A percentile compares a stretch with the other conserved stretches of the same genome.
These are phyloP conservation scores for Geotrichum klebahnii DNA, from an alignment of 1,139 yeast genomes.

Conservation along the genomic window DNA sequence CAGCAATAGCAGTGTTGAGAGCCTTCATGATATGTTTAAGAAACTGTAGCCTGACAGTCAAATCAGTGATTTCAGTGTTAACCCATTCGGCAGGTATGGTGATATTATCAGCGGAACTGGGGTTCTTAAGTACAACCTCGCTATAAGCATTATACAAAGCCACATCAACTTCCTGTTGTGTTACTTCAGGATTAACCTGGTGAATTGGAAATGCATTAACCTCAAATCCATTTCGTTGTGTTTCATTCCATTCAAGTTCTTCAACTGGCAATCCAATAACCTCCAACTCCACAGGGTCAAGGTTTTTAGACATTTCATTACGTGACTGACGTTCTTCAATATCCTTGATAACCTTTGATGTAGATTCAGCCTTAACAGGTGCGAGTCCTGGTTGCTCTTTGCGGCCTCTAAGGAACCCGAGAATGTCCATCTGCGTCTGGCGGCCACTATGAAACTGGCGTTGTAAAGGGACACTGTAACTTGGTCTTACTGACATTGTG, in stretches of 20 bases:
- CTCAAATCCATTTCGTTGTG: conserved; percentile 14
- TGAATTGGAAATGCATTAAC: conserved; percentile 19
- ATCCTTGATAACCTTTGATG: conserved; percentile 16
- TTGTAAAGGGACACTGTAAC: background rate
- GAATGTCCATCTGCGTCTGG: conserved; percentile 3
- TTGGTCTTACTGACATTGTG: no score
- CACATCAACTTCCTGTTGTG: conserved; percentile 14
- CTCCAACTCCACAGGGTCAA: conserved; percentile 19
- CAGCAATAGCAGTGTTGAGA: conserved; percentile 66
- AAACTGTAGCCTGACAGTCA: conserved; percentile 49
- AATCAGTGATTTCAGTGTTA: conserved; percentile 10
- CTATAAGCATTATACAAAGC: conserved; percentile 11
- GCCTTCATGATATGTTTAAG: conserved; percentile 54
- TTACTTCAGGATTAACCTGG: conserved; percentile 10
- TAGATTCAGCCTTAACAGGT: conserved; percentile 11
- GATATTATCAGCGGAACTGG: background rate
- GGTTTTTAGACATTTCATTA: conserved; percentile 11
- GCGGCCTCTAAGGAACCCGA: conserved; percentile 11
- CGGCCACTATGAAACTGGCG: conserved; percentile 4
- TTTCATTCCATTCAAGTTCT: conserved; percentile 14
- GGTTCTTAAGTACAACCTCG: conserved; percentile 6
- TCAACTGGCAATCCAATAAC: conserved; percentile 20
- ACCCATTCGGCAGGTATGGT: conserved; percentile 7
- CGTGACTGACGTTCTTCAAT: conserved; percentile 18
- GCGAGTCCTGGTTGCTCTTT: conserved; percentile 10